Percentiles rank a stretch among this genome's conserved stretches.
Evolutionary conservation across 2,329 filamentous ascomycete species (phyloP).

Genomic region (Colletotrichum lupini): DNA sequence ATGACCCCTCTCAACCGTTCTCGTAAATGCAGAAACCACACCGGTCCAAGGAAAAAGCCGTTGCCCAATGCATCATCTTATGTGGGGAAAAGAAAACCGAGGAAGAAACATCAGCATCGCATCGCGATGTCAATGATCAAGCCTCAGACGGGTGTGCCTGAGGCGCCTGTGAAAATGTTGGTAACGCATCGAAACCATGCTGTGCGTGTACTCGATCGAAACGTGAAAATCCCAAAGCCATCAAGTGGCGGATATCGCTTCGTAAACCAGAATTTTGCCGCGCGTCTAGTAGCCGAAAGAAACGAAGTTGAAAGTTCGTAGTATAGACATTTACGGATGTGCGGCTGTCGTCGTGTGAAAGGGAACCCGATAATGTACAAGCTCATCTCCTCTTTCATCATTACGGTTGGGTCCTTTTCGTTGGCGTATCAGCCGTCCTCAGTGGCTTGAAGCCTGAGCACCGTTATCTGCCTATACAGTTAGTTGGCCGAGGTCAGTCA

Average conservation of each 20-base stretch:
- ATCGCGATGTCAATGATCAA: conserved; percentile 5
- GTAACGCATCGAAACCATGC: conserved; percentile 18
- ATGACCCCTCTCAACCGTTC: conserved; percentile 2
- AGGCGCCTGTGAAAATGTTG: conserved; percentile 14
- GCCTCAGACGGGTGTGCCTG: neutral
- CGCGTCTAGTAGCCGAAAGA: conserved; percentile 35
- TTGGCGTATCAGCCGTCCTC: neutral
- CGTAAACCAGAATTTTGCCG: conserved; percentile 32
- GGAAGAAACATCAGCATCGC: conserved; percentile 7
- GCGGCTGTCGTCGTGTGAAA: conserved; percentile 27
- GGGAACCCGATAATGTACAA: conserved; percentile 35
- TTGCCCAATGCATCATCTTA: conserved; percentile 35
- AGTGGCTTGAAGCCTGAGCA: conserved; percentile 35
- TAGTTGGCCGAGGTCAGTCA: conserved; percentile 1
- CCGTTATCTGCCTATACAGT: conserved; percentile 38
- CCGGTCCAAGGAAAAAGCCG: conserved; percentile 31
- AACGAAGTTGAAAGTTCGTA: conserved; percentile 24
- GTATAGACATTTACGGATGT: conserved; percentile 30
- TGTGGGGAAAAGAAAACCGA: conserved; percentile 20
- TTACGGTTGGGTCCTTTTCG: conserved; percentile 25
- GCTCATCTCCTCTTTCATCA: conserved; percentile 25
- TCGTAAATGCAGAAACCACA: conserved; percentile 32
- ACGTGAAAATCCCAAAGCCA: conserved; percentile 14
- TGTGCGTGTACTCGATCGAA: conserved; percentile 22
- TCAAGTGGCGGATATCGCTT: conserved; percentile 28